Evolutionary conservation across 139 green algal genomes (phyloP), one percentile per base, ranked within the genome.

Genomic region (Volvox reticuliferus): DNA sequence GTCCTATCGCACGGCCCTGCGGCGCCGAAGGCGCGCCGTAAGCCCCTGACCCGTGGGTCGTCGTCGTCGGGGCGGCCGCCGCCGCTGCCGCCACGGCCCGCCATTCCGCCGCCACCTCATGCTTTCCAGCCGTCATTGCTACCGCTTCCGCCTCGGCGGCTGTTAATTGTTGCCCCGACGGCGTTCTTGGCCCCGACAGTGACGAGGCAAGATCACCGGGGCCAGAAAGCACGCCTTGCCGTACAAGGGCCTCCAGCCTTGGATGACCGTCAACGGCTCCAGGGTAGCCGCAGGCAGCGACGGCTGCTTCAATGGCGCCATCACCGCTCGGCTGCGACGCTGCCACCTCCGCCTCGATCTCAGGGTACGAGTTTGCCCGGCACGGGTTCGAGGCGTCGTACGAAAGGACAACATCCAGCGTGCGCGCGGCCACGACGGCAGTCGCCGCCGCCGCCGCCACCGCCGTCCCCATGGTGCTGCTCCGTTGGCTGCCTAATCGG

Each of bases 81-180:
- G 75, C 75, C 30, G 75, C 75, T 24, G 75, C 75, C 75, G 75
- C 75, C 32, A 81, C 75, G 33, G 75, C 75, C 75, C n/a, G 32
- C 75, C 75, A 81, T 24, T 81, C 30, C 14, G 75, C 12, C 30
- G 75, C 6, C 30, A 55, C 14, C 21, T 55, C 33, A 55, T 55
- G 1, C 1, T 32, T 32, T 22, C 2, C 26, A 2, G 26, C 73
- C 32, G 75, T 30, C 32, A 30, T 5, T 16, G 75, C 32, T 2
- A 30, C 75, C 75, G 75, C 22, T n/a, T n/a, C n/a, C 30, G 30
- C 3, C 75, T 2, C 75, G 1, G 5, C 30, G 32, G 75, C 75
- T 20, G 71, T 21, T 30, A 2, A 5, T 55, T 55, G 44, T 5
- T 55, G 9, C 71, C 6, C 30, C 75, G 75, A 30, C 75, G 1